These are phyloP conservation scores for Xerocomus nothofagi DNA, from an alignment of 1,284 basidiomycete species.

Conservation along the genomic window DNA sequence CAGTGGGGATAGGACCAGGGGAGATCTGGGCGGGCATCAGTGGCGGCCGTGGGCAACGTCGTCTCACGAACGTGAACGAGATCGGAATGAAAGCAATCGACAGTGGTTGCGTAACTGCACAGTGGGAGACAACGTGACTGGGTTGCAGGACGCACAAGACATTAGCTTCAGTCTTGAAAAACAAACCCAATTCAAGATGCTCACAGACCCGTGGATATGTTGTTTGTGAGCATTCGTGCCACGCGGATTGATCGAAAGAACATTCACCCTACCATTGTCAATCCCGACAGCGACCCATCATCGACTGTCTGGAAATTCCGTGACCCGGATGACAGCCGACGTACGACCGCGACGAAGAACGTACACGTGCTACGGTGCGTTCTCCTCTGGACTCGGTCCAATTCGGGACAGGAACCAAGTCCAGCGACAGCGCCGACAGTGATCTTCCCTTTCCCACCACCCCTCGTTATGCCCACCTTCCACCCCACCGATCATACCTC, in stretches of 20 bases:
- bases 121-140: slow-evolving; percentile 54
- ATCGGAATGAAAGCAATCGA: slow-evolving; percentile 39
- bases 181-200: slow-evolving; percentile 20
- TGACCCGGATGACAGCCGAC: slow-evolving; percentile 57
- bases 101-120: slow-evolving; percentile 48
- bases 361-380: slow-evolving; percentile 62
- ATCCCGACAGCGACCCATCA: slow-evolving; percentile 76
- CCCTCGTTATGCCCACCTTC: background rate
- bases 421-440: slow-evolving; percentile 8
- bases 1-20: slow-evolving; percentile 37
- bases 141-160: slow-evolving; percentile 27
- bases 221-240: slow-evolving; percentile 59
- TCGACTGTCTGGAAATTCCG: slow-evolving; percentile 59
- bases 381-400: slow-evolving; percentile 18
- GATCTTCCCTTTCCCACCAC: slow-evolving; percentile 7
- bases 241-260: slow-evolving; percentile 76
- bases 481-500: slow-evolving; percentile 1
- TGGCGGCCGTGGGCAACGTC: slow-evolving; percentile 38
- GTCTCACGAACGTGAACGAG: slow-evolving; percentile 52
- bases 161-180: slow-evolving; percentile 3
- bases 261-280: slow-evolving; percentile 62
- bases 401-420: slow-evolving; percentile 2
- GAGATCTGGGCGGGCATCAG: slow-evolving; percentile 36
- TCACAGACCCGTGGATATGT: slow-evolving; percentile 54
- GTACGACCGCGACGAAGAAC: slow-evolving; percentile 72